Evolutionary conservation across 2,329 filamentous ascomycete species (phyloP), one percentile per base, ranked within the genome.

Genomic region (Chrysosporium queenslandicum): DNA sequence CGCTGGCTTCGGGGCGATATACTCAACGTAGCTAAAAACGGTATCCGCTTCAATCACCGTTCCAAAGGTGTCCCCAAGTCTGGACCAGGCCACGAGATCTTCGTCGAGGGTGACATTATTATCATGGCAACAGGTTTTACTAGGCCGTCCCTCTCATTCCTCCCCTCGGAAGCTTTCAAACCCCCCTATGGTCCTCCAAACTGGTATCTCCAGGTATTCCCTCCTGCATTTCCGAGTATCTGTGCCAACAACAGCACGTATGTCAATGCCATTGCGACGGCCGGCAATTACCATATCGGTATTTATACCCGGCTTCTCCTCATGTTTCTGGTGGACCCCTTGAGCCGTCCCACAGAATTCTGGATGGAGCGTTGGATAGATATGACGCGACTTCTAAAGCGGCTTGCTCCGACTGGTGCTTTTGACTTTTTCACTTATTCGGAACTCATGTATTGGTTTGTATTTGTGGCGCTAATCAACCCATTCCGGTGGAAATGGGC

Each of bases 401-500:
- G 68, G 1, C 74, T 76, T 9, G 81, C 84, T 2, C 87, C 87
- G 0, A 86, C 81, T 0, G 82, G 79, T 0, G 86, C 87, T 0
- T 91, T 94, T 61, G 87, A 94, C 64, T 94, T 94, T 71, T 92
- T 94, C 65, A 94, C 88, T 0, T 94, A 94, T 61, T 76, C 85
- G 0, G 88, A 94, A 67, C 71, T 94, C 47, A 64, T 92, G 3
- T 94, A 86, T 74, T 94, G 87, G 88, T 92, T 91, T 58, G 65
- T 81, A 4, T 94, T 92, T 62, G 84, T 84, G 53, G 81, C 91
- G 39, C 71, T 77, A 3, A 77, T 92, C 60, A 94, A 94, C 63
- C 88, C 88, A 0, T 94, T 94, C 67, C 74, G 87, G 7, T 94
- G 87, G 87, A 94, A 94, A 72, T 94, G 87, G 88, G 86, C 83